These are phyloP conservation scores for Ogataea dorogensis DNA, from an alignment of 805 yeast species.

Conservation along the genomic window DNA sequence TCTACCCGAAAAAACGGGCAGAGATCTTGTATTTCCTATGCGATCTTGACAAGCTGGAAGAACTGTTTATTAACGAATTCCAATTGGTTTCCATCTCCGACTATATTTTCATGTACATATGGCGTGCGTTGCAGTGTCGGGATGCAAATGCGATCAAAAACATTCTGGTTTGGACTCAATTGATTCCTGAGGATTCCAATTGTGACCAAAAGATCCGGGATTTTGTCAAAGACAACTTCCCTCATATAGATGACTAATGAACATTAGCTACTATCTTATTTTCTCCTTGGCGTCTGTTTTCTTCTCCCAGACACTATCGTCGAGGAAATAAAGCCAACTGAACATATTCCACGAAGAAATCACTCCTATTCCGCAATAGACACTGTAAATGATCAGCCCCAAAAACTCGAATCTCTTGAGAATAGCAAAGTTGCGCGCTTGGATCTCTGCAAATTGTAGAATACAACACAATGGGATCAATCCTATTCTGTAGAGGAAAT, in stretches of 20 bases:
- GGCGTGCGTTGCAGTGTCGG: constrained; percentile 11
- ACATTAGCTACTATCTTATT: constrained; percentile 2
- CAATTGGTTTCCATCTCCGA: constrained; percentile 20
- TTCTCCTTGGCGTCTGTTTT: constrained; percentile 13
- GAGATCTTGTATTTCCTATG: constrained; percentile 24
- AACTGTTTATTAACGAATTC: constrained; percentile 12
- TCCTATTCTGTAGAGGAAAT: constrained; percentile 64
- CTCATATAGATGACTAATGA: constrained; percentile 4
- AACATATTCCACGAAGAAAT: constrained; percentile 85
- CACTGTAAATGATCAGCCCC: constrained; percentile 77
- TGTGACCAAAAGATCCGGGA: constrained; percentile 4
- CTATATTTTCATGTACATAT: constrained; percentile 19
- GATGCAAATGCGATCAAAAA: constrained; percentile 9
- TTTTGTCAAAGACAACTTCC: constrained; percentile 1
- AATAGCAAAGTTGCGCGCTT: constrained; percentile 51
- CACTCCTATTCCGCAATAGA: constrained; percentile 84
- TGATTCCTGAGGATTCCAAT: constrained; percentile 5
- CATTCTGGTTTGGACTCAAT: constrained; percentile 7
- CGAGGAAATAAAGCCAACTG: constrained; percentile 84
- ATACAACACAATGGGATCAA: constrained; percentile 60
- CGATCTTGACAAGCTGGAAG: constrained; percentile 23
- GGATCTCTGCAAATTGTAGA: constrained; percentile 46
- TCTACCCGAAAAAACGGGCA: constrained; percentile 12
- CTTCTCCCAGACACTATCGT: constrained; percentile 63
- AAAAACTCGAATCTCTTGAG: constrained; percentile 67